These are phyloP conservation scores for Coriaria nepalensis DNA, from an alignment of 306 rosid species.

Conservation along the genomic window DNA sequence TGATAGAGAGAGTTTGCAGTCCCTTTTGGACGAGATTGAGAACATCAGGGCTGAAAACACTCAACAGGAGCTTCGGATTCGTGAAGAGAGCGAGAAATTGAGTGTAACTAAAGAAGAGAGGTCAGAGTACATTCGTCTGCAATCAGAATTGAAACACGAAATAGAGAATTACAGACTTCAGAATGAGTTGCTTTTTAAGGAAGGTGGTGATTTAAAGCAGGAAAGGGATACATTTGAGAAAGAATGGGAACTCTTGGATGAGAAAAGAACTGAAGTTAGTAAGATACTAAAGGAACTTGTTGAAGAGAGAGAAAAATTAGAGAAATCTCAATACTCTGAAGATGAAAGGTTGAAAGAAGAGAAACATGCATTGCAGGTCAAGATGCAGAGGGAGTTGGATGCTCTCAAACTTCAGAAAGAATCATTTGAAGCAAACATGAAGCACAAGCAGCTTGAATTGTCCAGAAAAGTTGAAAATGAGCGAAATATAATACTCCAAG, in stretches of 20 bases:
- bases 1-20: conserved; percentile 39
- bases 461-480: conserved; percentile 49
- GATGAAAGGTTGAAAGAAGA: conserved; percentile 57
- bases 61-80: conserved; percentile 43
- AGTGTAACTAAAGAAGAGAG: conserved; percentile 52
- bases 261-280: conserved; percentile 43
- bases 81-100: conserved; percentile 46
- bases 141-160: conserved; percentile 58
- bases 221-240: conserved; percentile 70
- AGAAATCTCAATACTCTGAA: conserved; percentile 34
- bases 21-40: conserved; percentile 41
- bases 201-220: conserved; percentile 57
- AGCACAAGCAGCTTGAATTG: conserved; percentile 36
- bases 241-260: conserved; percentile 80
- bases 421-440: conserved; percentile 45
- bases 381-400: conserved; percentile 43
- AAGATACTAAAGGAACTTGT: conserved; percentile 29
- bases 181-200: conserved; percentile 36
- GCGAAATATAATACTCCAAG: conserved; percentile 36
- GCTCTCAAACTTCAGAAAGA: conserved; percentile 61
- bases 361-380: conserved; percentile 37
- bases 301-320: conserved; percentile 50
- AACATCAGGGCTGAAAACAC: conserved; percentile 38
- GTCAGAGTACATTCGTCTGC: conserved; percentile 55
- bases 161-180: conserved; percentile 49